phyloP scores from a whole-genome alignment of 495 filamentous ascomycete genomes.

The Daldinia decipiens region DNA sequence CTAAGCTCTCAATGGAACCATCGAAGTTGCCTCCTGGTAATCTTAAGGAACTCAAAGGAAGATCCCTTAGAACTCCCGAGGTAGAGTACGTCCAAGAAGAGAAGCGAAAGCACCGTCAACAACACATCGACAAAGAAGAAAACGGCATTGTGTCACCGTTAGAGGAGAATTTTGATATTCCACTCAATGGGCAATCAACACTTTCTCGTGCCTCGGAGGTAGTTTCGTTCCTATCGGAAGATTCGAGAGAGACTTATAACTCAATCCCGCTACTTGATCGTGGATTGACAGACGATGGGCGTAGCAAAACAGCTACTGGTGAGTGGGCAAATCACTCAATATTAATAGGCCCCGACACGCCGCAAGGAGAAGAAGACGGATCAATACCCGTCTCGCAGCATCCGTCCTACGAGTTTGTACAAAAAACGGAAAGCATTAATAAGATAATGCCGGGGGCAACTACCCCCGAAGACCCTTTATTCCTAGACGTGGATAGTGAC shows the following conservation, averaged over 20 bases:
- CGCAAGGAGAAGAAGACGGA: constrained; percentile 44
- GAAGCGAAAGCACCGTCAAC: constrained; percentile 59
- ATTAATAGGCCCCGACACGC: constrained; percentile 51
- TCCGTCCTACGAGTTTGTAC: constrained; percentile 61
- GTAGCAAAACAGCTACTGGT: constrained; percentile 51
- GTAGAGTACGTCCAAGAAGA: constrained; percentile 50
- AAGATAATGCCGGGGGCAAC: constrained; percentile 47
- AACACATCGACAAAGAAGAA: constrained; percentile 56
- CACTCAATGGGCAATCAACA: constrained; percentile 20
- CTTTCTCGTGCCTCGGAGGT: constrained; percentile 46
- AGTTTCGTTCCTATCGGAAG: constrained; percentile 60
- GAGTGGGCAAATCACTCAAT: constrained; percentile 61
- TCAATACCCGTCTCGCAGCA: constrained; percentile 45
- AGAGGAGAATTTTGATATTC: constrained; percentile 27
- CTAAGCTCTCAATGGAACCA: constrained; percentile 55
- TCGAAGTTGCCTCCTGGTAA: constrained; percentile 35
- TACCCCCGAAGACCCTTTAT: constrained; percentile 61
- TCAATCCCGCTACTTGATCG: constrained; percentile 81
- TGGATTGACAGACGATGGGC: constrained; percentile 69
- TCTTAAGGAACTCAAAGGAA: constrained; percentile 21
- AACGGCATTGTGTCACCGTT: constrained; percentile 32
- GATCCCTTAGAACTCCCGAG: constrained; percentile 30
- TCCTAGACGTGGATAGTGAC: constrained; percentile 74
- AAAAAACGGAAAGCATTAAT: constrained; percentile 58
- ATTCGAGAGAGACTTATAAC: constrained; percentile 70